These are phyloP conservation scores for Pseudopyrenochaeta lycopersici DNA, from an alignment of 2,329 filamentous ascomycete species.

Conservation along the genomic window DNA sequence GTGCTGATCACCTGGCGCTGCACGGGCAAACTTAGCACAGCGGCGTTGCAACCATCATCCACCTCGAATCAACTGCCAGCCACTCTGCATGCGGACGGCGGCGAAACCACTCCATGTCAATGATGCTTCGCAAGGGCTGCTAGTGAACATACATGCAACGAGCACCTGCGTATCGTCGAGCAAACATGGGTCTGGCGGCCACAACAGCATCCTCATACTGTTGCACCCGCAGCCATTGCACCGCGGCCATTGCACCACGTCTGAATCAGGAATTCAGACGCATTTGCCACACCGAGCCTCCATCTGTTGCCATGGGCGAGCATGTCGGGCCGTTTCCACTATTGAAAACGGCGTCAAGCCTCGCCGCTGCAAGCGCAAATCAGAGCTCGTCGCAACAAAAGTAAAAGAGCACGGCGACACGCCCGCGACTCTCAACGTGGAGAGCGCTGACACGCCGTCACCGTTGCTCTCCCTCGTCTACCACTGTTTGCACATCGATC, in stretches of 20 bases:
- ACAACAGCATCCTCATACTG: background rate
- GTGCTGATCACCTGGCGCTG: slow-evolving; percentile 37
- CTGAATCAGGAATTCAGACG: background rate
- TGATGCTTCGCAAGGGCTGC: too few relatives aligned
- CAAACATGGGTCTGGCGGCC: background rate
- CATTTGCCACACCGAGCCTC: background rate
- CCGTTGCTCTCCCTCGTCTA: background rate
- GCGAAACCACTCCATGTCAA: slow-evolving; percentile 2
- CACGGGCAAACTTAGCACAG: slow-evolving; percentile 36
- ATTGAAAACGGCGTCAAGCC: slow-evolving; percentile 13
- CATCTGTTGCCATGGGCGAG: slow-evolving; percentile 5
- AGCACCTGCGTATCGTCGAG: background rate
- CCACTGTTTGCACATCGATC: background rate
- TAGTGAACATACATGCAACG: too few relatives aligned
- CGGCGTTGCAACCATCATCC: slow-evolving; percentile 16
- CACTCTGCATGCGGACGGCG: background rate
- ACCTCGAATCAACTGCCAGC: background rate
- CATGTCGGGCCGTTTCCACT: slow-evolving; percentile 16
- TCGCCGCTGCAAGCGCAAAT: slow-evolving; percentile 12
- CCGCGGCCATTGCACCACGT: slow-evolving; percentile 21
- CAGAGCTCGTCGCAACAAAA: slow-evolving; percentile 8
- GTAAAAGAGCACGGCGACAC: slow-evolving; percentile 18
- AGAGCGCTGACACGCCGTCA: background rate
- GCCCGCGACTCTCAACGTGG: slow-evolving; percentile 16
- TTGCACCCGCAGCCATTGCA: slow-evolving; percentile 23